Evolutionary conservation across 2,329 filamentous ascomycete genomes (phyloP).

Genomic region (Rutstroemia sp.): DNA sequence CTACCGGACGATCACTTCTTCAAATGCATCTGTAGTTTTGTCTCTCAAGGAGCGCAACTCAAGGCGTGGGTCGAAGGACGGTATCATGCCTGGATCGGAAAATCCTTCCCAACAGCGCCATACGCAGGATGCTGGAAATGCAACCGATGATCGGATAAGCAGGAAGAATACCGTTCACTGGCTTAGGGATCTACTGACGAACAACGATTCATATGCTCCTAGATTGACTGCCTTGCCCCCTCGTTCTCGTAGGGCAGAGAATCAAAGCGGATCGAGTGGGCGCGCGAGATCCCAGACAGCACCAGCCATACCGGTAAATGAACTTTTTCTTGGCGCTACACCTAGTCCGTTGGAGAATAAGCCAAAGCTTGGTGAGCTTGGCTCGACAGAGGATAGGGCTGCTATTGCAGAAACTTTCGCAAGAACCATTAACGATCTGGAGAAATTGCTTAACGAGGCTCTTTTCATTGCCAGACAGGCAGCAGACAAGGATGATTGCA

Average conservation of each 20-base stretch:
- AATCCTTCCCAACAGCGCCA: slow-evolving; percentile 14
- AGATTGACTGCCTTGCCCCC: slow-evolving; percentile 25
- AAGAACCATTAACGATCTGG: slow-evolving; percentile 31
- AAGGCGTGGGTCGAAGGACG: neutral
- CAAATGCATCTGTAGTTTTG: slow-evolving; percentile 10
- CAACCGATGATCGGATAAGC: slow-evolving; percentile 11
- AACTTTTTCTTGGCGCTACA: slow-evolving; percentile 14
- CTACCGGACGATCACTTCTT: neutral
- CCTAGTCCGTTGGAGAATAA: slow-evolving; percentile 3
- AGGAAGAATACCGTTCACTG: slow-evolving; percentile 23
- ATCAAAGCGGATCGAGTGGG: slow-evolving; percentile 1
- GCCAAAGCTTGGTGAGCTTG: slow-evolving; percentile 1
- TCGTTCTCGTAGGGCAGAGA: slow-evolving; percentile 13
- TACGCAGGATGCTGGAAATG: slow-evolving; percentile 1
- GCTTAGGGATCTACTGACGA: slow-evolving; percentile 23
- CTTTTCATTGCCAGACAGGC: slow-evolving; percentile 31
- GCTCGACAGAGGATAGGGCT: slow-evolving; percentile 6
- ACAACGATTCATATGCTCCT: slow-evolving; percentile 21
- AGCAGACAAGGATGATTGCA: slow-evolving; percentile 21
- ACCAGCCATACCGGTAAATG: slow-evolving; percentile 8
- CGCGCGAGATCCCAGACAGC: slow-evolving; percentile 12
- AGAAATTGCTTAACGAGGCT: slow-evolving; percentile 31
- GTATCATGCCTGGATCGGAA: neutral
- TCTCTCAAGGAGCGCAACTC: neutral
- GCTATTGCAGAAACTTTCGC: slow-evolving; percentile 26